Evolutionary conservation across 768 basidiomycete genomes (phyloP).

Genomic region (Podaxis sp.): DNA sequence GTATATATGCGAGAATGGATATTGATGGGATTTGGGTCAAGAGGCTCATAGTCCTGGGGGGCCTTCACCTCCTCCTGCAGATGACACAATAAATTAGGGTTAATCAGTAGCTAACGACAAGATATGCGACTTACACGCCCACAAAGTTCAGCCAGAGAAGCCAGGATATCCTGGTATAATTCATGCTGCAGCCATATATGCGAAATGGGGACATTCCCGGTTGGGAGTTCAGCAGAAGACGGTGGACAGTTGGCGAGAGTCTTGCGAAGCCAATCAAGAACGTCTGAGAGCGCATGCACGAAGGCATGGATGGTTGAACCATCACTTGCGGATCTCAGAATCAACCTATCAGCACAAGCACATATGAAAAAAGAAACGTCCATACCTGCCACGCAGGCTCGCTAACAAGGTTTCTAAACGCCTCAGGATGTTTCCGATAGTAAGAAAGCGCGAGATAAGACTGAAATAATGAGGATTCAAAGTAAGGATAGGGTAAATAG

Average conservation of each 20-base stretch:
- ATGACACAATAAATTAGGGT: background rate
- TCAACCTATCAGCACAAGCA: slow-evolving; percentile 7
- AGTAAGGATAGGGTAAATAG: background rate
- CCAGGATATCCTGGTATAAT: slow-evolving; percentile 42
- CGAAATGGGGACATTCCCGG: slow-evolving; percentile 24
- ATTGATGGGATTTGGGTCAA: slow-evolving; percentile 40
- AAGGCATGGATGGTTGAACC: slow-evolving; percentile 63
- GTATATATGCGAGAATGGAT: slow-evolving; percentile 62
- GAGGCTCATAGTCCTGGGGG: slow-evolving; percentile 35
- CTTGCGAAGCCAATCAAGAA: slow-evolving; percentile 47
- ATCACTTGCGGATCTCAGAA: slow-evolving; percentile 36
- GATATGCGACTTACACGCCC: slow-evolving; percentile 42
- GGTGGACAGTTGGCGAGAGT: slow-evolving; percentile 37
- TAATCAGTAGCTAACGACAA: background rate
- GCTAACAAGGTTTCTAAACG: slow-evolving; percentile 56
- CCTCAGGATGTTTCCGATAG: slow-evolving; percentile 63
- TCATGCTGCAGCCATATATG: slow-evolving; percentile 48
- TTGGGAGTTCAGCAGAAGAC: slow-evolving; percentile 17
- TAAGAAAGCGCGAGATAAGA: slow-evolving; percentile 56
- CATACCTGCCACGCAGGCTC: slow-evolving; percentile 46
- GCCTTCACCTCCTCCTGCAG: slow-evolving; percentile 26
- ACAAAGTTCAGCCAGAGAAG: slow-evolving; percentile 54
- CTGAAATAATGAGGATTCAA: slow-evolving; percentile 26
- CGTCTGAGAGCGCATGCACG: slow-evolving; percentile 56
- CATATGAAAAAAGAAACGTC: background rate